Base-by-base conservation (phyloP, 257 asterid species). In the Capsicum chinense region DNA sequence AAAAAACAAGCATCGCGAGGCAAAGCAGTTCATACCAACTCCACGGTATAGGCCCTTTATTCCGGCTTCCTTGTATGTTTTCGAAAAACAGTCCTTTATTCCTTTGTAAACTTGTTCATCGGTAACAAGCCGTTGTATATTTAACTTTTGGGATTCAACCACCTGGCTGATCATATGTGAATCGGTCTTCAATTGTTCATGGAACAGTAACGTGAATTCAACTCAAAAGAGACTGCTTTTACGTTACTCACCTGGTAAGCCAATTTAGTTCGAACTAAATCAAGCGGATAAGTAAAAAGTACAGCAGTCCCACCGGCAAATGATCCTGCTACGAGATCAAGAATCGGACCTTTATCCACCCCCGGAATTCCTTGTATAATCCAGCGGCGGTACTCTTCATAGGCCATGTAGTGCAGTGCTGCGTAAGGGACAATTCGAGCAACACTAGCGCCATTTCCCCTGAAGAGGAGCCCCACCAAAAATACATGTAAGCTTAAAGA, bases 261-360 rank as follows among this genome's bases (percentile, higher is more conserved):
- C 88, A 96, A 87, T 89, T 90, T 94, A 0, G 99, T 96, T 80
- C 99, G 91, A 86, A 94, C 99, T 74, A 96, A 90, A 92, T 96
- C 99, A 5, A 96, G 98, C 8, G 99, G 99, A 78, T 96, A 96
- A 82, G 99, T 96, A 83, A 90, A 94, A 42, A 94, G 92, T 59
- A 96, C 99, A 42, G 99, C 99, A 21, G 98, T 96, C 79, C 98
- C 99, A 62, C 99, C 99, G 35, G 99, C 98, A 88, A 93, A 91
- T 17, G 99, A 94, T 88, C 99, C 99, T 48, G 99, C 95, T 4
- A 92, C 57, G 26, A 96, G 98, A 90, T 96, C 99, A 86, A 96
- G 98, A 56, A 92, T 93, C 0, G 99, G 98, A 84, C 99, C 99
- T 88, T 91, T 92, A 26, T 92, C 90, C 35, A 87, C 50, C 7